Percentiles rank a stretch among this genome's conserved stretches.
Evolutionary conservation across 805 yeast species (phyloP).

Genomic region (Yarrowia divulgata): DNA sequence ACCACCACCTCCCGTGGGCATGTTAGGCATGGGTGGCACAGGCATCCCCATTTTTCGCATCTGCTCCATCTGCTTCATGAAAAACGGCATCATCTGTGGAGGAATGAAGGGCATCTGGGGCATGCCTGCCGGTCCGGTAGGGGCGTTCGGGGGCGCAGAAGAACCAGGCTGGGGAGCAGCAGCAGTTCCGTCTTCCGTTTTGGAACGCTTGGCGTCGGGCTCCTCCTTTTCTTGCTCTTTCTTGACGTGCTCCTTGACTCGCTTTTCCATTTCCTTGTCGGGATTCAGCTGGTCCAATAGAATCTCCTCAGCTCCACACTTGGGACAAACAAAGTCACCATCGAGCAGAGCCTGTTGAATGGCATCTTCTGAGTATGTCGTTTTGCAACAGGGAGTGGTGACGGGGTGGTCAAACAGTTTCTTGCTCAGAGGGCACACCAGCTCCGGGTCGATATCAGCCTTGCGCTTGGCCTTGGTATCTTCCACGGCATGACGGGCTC

Average conservation of each 20-base stretch:
- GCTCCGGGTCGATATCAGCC: conserved; percentile 63
- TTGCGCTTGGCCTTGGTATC: conserved; percentile 52
- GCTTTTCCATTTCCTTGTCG: conserved; percentile 65
- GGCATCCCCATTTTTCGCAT: conserved; percentile 42
- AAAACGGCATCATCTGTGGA: conserved; percentile 40
- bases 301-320: conserved; percentile 76
- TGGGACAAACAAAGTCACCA: conserved; percentile 89
- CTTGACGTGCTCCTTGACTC: conserved; percentile 57
- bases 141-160: conserved; percentile 21
- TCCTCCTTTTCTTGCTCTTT: conserved; percentile 39
- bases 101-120: conserved; percentile 42
- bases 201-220: conserved; percentile 8
- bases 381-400: conserved; percentile 80
- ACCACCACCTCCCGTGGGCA: conserved; percentile 38
- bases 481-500: conserved; percentile 46
- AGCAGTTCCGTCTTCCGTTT: conserved; percentile 10
- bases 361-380: conserved; percentile 63
- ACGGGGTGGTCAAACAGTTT: conserved; percentile 75
- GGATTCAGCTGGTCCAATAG: conserved; percentile 73
- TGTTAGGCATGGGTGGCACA: conserved; percentile 45
- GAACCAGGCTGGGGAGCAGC: not conserved
- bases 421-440: conserved; percentile 74
- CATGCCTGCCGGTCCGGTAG: conserved; percentile 32
- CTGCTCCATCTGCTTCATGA: conserved; percentile 39
- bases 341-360: conserved; percentile 75